phyloP scores from a whole-genome alignment of 1,284 basidiomycete species.

The Cutaneotrichosporon cyanovorans region DNA sequence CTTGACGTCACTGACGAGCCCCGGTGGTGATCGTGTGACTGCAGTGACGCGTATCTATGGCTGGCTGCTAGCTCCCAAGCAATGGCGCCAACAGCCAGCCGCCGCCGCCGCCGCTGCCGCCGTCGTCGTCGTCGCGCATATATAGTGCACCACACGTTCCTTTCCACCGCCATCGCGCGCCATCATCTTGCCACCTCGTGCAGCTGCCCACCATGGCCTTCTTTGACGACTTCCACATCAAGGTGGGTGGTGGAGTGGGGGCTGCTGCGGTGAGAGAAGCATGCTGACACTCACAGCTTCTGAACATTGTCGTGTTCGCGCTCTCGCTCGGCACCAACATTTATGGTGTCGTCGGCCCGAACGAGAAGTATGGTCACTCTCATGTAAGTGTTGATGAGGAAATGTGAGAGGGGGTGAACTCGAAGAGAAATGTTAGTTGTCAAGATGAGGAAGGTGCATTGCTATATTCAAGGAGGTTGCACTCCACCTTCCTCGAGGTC shows the following conservation, averaged over 20 bases:
- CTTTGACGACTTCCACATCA: constrained; percentile 64
- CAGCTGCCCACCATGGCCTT: constrained; percentile 22
- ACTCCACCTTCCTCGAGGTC: too few species aligned
- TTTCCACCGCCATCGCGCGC: too few species aligned
- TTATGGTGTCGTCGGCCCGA: constrained; percentile 68
- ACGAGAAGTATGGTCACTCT: constrained; percentile 49
- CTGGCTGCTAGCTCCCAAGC: too few species aligned
- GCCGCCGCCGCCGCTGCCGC: too few species aligned
- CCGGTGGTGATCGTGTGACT: too few species aligned
- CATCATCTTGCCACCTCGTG: not conserved
- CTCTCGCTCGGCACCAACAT: constrained; percentile 12
- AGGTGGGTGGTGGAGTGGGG: constrained; percentile 49
- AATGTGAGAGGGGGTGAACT: constrained; percentile 9
- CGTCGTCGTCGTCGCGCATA: too few species aligned
- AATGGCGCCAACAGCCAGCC: too few species aligned
- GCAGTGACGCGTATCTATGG: too few species aligned
- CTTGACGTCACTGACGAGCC: too few species aligned
- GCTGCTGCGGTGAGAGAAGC: not conserved
- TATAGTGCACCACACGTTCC: too few species aligned
- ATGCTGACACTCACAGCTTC: constrained; percentile 47
- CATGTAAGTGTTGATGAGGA: constrained; percentile 26
- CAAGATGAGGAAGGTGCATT: too few species aligned
- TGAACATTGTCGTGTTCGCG: constrained; percentile 55
- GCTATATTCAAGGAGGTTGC: too few species aligned
- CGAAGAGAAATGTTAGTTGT: not conserved